Evolutionary conservation across 345 rosid species (phyloP).

Genomic region (Eucalyptus brandiana): DNA sequence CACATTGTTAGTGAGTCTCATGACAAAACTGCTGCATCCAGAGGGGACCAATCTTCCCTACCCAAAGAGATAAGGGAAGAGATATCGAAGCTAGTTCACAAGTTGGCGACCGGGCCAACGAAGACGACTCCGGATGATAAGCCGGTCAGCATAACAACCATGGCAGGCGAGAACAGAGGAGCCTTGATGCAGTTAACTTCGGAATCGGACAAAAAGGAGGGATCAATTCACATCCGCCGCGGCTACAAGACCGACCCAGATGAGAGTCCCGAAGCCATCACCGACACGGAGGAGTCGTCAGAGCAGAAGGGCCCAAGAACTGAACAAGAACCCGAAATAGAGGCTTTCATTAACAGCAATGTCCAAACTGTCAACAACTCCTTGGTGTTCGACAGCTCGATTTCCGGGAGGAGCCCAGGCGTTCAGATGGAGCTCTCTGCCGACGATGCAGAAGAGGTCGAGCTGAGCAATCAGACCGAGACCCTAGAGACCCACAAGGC

Average conservation of each 20-base stretch:
- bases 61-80: constrained; percentile 55
- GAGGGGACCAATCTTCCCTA: background rate
- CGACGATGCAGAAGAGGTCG: constrained; percentile 3
- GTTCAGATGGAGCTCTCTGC: constrained; percentile 29
- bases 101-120: constrained; percentile 27
- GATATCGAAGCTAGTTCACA: constrained; percentile 36
- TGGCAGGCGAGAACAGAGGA: constrained; percentile 90
- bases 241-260: constrained; percentile 51
- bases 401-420: constrained; percentile 54
- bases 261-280: constrained; percentile 40
- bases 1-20: background rate
- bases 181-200: constrained; percentile 48
- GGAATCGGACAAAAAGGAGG: constrained; percentile 32
- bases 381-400: constrained; percentile 37
- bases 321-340: constrained; percentile 16
- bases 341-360: constrained; percentile 54
- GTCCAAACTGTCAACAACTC: constrained; percentile 66
- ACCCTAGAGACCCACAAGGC: constrained; percentile 14
- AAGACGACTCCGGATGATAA: constrained; percentile 9
- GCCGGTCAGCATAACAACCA: constrained; percentile 29
- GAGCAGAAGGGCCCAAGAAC: background rate
- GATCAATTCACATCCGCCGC: constrained; percentile 40
- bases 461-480: constrained; percentile 1
- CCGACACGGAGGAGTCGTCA: constrained; percentile 42
- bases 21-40: background rate